phyloP scores from a whole-genome alignment of 805 yeast genomes.

The Komagataella kurtzmanii region DNA sequence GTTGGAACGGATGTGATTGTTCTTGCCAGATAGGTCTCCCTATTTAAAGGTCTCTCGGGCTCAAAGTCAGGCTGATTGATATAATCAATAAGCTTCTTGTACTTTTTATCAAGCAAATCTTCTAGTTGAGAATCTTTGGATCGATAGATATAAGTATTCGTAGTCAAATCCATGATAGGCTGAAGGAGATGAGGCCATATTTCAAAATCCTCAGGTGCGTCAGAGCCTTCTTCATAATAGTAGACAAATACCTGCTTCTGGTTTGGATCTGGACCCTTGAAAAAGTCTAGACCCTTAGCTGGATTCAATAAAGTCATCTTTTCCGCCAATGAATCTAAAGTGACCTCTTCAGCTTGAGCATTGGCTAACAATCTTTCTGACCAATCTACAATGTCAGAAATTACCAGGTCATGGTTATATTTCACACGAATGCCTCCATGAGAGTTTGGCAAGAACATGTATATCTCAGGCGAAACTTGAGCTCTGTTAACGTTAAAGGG shows the following conservation, averaged over 20 bases:
- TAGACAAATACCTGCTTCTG: constrained; percentile 28
- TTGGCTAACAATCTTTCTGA: constrained; percentile 33
- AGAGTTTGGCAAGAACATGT: constrained; percentile 38
- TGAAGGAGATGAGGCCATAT: constrained; percentile 48
- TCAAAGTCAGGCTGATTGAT: constrained; percentile 27
- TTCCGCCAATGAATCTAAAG: constrained; percentile 9
- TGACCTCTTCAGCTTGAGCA: constrained; percentile 22
- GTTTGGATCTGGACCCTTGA: neutral
- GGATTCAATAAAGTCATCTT: constrained; percentile 8
- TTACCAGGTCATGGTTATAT: constrained; percentile 14
- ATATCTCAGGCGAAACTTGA: constrained; percentile 9
- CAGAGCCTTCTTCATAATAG: constrained; percentile 33
- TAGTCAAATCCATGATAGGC: constrained; percentile 42
- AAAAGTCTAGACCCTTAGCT: neutral
- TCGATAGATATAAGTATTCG: constrained; percentile 37
- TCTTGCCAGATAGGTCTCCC: constrained; percentile 33
- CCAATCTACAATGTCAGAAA: constrained; percentile 25
- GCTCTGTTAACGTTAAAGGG: constrained; percentile 1
- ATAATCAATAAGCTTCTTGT: constrained; percentile 21
- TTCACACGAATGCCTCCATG: constrained; percentile 32
- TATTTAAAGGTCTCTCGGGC: constrained; percentile 22
- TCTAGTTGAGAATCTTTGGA: constrained; percentile 30
- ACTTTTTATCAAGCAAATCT: constrained; percentile 23
- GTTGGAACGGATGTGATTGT: constrained; percentile 51
- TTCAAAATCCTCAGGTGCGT: constrained; percentile 47